Base-by-base conservation (phyloP, 306 rosid genomes). In the Casuarina equisetifolia region DNA sequence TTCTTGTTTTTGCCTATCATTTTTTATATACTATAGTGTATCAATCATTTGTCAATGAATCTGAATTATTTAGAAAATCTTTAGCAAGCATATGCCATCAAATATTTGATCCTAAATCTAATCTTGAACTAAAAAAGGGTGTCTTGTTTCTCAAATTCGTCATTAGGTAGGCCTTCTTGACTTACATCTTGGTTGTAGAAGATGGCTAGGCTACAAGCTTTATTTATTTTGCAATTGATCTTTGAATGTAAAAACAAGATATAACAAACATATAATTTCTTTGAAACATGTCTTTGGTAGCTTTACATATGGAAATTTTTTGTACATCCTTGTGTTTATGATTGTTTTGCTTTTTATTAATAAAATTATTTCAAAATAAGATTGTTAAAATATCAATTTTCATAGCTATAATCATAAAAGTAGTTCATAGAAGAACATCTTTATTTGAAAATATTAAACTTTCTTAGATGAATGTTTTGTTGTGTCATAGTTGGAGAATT, bases 51-150 rank as follows among this genome's bases (percentile, higher is more conserved):
- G 76, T 96, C 98, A 76, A 96, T 97, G 67, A 98, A 96, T 92
- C 99, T 98, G 73, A 91, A 96, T 86, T 96, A 98, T 94, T 85
- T 96, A 80, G 99, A 96, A 85, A 92, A 90, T 85, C 99, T 96
- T 83, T 98, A 96, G 87, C 97, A 98, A 43, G 99, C 98, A 48
- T 97, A 96, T 70, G 99, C 99, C 74, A 96, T 96, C 45, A 96
- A 96, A 85, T 90, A 91, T 88, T 83, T 96, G 90, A 96, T 96
- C 75, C 99, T 98, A 43, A 96, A 92, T 25, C 99, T 38, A 96
- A 92, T 85, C 97, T 96, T 76, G 96, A 96, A 86, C 96, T 96
- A 68, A 96, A 92, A 83, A 98, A 96, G 99, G 99, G 70, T 83
- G 89, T 77, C 91, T 92, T 59, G 97, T 96, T 51, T 91, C 97